Evolutionary conservation across 257 asterid genomes (phyloP).

Genomic region (Mitragyna speciosa): DNA sequence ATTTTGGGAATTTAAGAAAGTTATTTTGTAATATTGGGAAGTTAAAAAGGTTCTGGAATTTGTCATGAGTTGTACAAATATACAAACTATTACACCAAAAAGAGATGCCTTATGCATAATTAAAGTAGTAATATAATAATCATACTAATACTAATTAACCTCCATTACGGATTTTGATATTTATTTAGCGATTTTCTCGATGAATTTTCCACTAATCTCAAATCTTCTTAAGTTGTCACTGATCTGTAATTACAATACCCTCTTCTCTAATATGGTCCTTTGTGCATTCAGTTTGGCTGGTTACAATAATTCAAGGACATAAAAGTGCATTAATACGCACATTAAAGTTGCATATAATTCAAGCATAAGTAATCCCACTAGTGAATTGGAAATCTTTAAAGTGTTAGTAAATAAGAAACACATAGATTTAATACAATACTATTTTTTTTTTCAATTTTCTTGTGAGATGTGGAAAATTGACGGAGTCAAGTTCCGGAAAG

Average conservation of each 20-base stretch:
- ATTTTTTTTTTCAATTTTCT: too few relatives aligned
- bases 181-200: too few relatives aligned
- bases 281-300: background rate
- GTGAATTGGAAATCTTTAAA: too few relatives aligned
- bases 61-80: too few relatives aligned
- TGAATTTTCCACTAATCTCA: background rate
- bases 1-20: too few relatives aligned
- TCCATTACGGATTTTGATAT: too few relatives aligned
- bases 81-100: too few relatives aligned
- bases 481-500: background rate
- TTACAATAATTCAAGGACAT: background rate
- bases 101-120: too few relatives aligned
- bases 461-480: background rate
- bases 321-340: background rate
- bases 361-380: background rate
- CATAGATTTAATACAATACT: background rate
- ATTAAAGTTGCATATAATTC: background rate
- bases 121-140: too few relatives aligned
- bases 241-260: background rate
- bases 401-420: background rate
- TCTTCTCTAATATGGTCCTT: background rate
- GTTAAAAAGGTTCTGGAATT: too few relatives aligned
- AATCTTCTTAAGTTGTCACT: background rate
- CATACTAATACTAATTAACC: too few relatives aligned
- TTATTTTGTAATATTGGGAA: too few relatives aligned